phyloP scores from a whole-genome alignment of 1,139 yeast species.

The Hanseniaspora uvarum region DNA sequence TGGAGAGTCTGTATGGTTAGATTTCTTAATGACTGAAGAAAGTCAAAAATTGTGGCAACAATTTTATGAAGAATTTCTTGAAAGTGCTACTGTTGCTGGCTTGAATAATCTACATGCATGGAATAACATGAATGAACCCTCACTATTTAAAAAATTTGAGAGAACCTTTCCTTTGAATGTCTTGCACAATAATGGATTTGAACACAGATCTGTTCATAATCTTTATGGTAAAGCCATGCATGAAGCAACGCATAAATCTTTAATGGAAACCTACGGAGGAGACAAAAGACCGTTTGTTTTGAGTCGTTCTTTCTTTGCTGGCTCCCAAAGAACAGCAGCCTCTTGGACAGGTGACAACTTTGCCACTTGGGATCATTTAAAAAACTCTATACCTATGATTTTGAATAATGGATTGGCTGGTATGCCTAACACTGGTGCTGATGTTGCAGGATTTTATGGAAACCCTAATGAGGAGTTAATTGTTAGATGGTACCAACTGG shows the following conservation, averaged over 20 bases:
- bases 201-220: slow-evolving; percentile 86
- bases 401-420: slow-evolving; percentile 74
- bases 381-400: slow-evolving; percentile 75
- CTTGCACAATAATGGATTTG: slow-evolving; percentile 70
- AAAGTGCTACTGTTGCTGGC: slow-evolving; percentile 34
- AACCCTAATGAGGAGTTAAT: slow-evolving; percentile 72
- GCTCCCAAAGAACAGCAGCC: slow-evolving; percentile 84
- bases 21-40: slow-evolving; percentile 53
- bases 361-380: slow-evolving; percentile 83
- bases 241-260: slow-evolving; percentile 64
- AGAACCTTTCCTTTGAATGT: slow-evolving; percentile 76
- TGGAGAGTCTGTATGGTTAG: slow-evolving; percentile 91
- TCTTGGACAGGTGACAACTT: slow-evolving; percentile 98
- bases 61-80: slow-evolving; percentile 42
- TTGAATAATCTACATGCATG: slow-evolving; percentile 60
- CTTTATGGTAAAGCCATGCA: slow-evolving; percentile 70
- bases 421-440: slow-evolving; percentile 91
- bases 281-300: slow-evolving; percentile 74
- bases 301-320: slow-evolving; percentile 78
- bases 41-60: slow-evolving; percentile 53
- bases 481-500: slow-evolving; percentile 92
- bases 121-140: slow-evolving; percentile 99
- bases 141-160: slow-evolving; percentile 90
- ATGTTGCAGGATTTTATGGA: slow-evolving; percentile 94
- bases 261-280: slow-evolving; percentile 41